Evolutionary conservation across 257 asterid genomes (phyloP).

Genomic region (Ilex asprella): DNA sequence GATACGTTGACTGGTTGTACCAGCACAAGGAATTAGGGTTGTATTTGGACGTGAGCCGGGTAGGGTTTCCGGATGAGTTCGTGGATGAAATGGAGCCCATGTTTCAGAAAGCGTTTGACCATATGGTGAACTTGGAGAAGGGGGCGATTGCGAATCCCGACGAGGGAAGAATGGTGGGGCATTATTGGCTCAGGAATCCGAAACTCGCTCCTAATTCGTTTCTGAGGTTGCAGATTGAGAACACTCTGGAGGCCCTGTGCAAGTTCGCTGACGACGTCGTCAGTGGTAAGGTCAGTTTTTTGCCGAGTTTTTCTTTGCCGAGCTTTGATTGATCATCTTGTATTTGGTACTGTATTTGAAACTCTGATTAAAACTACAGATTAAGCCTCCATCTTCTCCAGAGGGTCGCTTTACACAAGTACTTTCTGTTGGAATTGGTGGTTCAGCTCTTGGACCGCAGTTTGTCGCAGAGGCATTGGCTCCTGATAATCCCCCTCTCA

Average conservation of each 20-base stretch:
- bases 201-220: conserved; percentile 68
- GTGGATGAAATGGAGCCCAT: conserved; percentile 76
- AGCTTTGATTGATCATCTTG: no score
- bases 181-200: conserved; percentile 86
- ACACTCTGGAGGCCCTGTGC: conserved; percentile 49
- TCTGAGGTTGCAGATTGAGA: conserved; percentile 62
- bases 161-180: conserved; percentile 98
- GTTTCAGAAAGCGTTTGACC: conserved; percentile 60
- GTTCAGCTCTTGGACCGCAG: conserved; percentile 99
- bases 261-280: conserved; percentile 77
- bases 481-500: conserved; percentile 98
- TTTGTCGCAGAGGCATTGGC: conserved; percentile 99
- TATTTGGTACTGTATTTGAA: no score
- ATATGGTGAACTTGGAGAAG: conserved; percentile 82
- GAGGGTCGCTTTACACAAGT: conserved; percentile 70
- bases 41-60: conserved; percentile 84
- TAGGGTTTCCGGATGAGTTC: conserved; percentile 76
- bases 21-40: conserved; percentile 94
- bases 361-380: conserved; percentile 36
- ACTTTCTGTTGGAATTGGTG: conserved; percentile 97
- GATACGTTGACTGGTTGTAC: conserved; percentile 92
- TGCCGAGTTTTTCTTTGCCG: not conserved
- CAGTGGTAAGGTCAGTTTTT: conserved; percentile 85
- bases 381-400: conserved; percentile 52
- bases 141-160: conserved; percentile 98